phyloP scores from a whole-genome alignment of 305 asterid species.

The Fraxinus platypoda region DNA sequence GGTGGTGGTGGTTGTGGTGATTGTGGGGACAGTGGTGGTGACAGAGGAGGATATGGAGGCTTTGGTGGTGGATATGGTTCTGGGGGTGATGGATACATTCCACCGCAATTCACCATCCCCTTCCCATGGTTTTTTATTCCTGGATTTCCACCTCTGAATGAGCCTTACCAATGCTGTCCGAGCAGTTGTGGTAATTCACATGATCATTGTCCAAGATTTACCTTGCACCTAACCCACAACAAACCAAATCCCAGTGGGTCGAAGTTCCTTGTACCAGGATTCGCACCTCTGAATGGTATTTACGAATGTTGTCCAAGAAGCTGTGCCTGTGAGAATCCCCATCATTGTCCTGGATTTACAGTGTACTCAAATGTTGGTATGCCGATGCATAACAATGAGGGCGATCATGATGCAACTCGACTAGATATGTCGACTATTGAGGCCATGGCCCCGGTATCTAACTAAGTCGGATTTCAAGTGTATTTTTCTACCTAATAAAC shows the following conservation, averaged over 20 bases:
- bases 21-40: background rate
- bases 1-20: background rate
- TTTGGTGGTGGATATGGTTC: background rate
- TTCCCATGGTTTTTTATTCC: background rate
- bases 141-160: constrained; percentile 3
- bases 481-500: background rate
- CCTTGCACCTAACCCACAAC: background rate
- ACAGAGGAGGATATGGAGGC: background rate
- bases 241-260: background rate
- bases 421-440: background rate
- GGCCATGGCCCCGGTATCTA: background rate
- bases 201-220: background rate
- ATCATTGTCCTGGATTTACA: background rate
- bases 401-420: background rate
- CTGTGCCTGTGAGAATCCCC: background rate
- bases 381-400: background rate
- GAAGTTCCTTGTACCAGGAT: constrained; percentile 1
- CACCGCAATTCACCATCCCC: background rate
- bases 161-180: constrained; percentile 5
- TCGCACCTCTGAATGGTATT: background rate
- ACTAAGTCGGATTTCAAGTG: background rate
- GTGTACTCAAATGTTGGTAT: background rate
- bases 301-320: constrained; percentile 15
- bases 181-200: background rate
- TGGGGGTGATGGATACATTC: background rate